Evolutionary conservation across 352 stramenopile genomes (phyloP).

Genomic region (Pythium utonaiense): DNA sequence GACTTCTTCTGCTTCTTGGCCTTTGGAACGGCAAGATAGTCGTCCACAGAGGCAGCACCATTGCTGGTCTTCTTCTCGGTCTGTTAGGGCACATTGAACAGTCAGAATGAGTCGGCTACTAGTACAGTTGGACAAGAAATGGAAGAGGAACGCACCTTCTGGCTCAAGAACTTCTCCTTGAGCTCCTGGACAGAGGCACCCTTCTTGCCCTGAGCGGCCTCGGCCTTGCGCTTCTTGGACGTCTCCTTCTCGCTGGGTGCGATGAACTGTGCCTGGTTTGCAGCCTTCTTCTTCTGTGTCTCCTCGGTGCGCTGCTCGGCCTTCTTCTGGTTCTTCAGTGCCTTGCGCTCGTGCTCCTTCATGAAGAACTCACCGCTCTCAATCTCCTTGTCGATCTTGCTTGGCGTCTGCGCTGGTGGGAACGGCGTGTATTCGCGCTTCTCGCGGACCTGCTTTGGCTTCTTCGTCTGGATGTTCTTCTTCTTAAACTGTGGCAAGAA

Average conservation of each 20-base stretch:
- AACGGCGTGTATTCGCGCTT: slow-evolving; percentile 99
- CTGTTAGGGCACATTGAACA: slow-evolving; percentile 21
- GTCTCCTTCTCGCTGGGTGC: slow-evolving; percentile 75
- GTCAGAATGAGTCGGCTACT: neutral
- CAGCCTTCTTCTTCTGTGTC: slow-evolving; percentile 61
- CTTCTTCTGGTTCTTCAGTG: slow-evolving; percentile 90
- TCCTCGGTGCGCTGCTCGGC: slow-evolving; percentile 53
- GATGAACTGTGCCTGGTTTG: slow-evolving; percentile 73
- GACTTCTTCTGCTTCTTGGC: slow-evolving; percentile 60
- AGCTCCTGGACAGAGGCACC: slow-evolving; percentile 58
- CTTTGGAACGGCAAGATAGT: slow-evolving; percentile 61
- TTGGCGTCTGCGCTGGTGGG: slow-evolving; percentile 92
- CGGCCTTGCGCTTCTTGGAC: slow-evolving; percentile 74
- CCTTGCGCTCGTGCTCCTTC: slow-evolving; percentile 93
- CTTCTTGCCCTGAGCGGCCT: slow-evolving; percentile 43
- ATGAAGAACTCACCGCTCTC: slow-evolving; percentile 99
- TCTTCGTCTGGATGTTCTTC: slow-evolving; percentile 98
- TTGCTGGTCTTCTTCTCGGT: slow-evolving; percentile 34
- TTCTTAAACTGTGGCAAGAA: slow-evolving; percentile 99
- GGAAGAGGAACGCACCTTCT: slow-evolving; percentile 40
- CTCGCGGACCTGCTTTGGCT: slow-evolving; percentile 84
- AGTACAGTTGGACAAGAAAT: too few species aligned
- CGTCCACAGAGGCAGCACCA: slow-evolving; percentile 35
- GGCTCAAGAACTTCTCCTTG: slow-evolving; percentile 81
- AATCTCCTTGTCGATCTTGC: slow-evolving; percentile 98